Conservation (phyloP, 257 asterid genomes). For the Fraxinus pennsylvanica region DNA sequence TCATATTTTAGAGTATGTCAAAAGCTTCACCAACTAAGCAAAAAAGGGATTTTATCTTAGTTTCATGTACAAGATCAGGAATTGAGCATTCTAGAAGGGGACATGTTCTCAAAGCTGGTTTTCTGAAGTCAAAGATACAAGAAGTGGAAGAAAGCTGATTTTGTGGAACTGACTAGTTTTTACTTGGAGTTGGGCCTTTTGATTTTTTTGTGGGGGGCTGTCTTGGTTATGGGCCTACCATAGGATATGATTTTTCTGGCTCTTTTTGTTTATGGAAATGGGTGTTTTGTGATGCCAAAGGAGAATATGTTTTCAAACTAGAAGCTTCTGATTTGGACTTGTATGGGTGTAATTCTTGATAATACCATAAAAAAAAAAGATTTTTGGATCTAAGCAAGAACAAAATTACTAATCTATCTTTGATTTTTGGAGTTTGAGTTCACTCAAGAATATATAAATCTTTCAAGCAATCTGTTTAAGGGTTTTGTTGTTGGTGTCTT, state of each 20-base stretch:
- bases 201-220: no score
- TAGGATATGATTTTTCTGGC: constrained; percentile 48
- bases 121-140: no score
- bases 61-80: no score
- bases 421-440: constrained; percentile 93
- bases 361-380: constrained; percentile 47
- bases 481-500: constrained; percentile 72
- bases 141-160: no score
- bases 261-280: constrained; percentile 80
- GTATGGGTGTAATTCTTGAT: constrained; percentile 75
- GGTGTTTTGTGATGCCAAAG: constrained; percentile 62
- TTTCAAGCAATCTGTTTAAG: constrained; percentile 72
- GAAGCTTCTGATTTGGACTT: constrained; percentile 61
- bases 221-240: constrained; percentile 48
- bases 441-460: constrained; percentile 57
- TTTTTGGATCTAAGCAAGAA: constrained; percentile 83
- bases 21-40: no score
- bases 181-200: no score
- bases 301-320: constrained; percentile 52
- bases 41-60: no score
- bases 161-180: no score
- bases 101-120: no score
- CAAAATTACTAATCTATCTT: constrained; percentile 62
- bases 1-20: no score
- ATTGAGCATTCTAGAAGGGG: no score